Base-by-base conservation (phyloP, 2,329 filamentous ascomycete genomes). In the Incumbomyces delicatus region DNA sequence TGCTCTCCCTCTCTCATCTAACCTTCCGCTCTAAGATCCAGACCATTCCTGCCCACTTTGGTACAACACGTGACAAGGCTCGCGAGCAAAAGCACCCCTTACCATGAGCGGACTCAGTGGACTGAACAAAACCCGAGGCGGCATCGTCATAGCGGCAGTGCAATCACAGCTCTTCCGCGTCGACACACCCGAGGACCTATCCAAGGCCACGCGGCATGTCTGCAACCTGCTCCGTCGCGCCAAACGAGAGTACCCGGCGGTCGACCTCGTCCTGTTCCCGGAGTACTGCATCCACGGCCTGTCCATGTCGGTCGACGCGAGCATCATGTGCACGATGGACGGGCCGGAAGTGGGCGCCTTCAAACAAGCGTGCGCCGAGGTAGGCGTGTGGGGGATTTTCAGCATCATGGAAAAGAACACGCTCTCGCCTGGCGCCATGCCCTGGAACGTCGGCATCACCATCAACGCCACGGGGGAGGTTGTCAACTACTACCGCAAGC, bases 331-430 rank as follows among this genome's bases (percentile, higher is more conserved):
- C 36, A 41, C 44, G 13, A 8, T 47, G 27, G 37, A 41, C 16
- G 44, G 44, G 2, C 44, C 27, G 8, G 44, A 47, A 41, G 44
- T 47, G 3, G 29, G 30, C 32, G 37, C 35, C 7, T 47, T 47
- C 27, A 41, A 41, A 27, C 8, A 41, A 10, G 36, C 22, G 5
- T 47, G 44, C 16, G 27, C 22, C 6, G 44, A 47, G 29, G 44
- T 41, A 30, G 4, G 34, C 27, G 44, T 47, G 12, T 47, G 44
- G 44, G 44, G 44, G 8, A 18, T 40, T 18, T 47, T 47, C 44
- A 47, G 44, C 37, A 47, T 47, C 37, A 47, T 47, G 44, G 44
- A 47, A 20, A 47, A 47, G 27, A 47, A 47, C 37, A 22, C 10
- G 20, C 8, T 29, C 18, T 47, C 44, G 2, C n/a, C n/a, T n/a